Percentiles rank a stretch among this genome's conserved stretches.
phyloP scores from a whole-genome alignment of 768 basidiomycete genomes.

The Leccinellum albellum region DNA sequence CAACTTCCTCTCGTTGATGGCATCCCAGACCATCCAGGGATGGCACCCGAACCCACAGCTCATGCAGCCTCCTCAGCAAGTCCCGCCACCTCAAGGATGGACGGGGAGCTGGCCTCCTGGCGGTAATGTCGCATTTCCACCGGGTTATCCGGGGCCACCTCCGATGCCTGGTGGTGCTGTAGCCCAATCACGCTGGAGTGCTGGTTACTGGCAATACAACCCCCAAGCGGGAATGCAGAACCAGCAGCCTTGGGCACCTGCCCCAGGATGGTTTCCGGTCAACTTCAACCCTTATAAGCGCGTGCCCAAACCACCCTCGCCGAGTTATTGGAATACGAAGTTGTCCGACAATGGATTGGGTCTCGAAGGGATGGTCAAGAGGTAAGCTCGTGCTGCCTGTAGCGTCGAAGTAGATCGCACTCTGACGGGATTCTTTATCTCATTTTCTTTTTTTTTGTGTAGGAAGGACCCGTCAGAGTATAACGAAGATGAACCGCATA shows the following conservation, averaged over 20 bases:
- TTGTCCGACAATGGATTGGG: slow-evolving; percentile 63
- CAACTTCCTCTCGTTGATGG: slow-evolving; percentile 10
- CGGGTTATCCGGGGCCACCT: slow-evolving; percentile 44
- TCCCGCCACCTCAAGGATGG: slow-evolving; percentile 32
- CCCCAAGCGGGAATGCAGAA: slow-evolving; percentile 33
- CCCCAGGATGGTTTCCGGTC: slow-evolving; percentile 28
- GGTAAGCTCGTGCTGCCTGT: slow-evolving; percentile 39
- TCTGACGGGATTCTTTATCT: slow-evolving; percentile 6
- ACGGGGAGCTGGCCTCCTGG: slow-evolving; percentile 36
- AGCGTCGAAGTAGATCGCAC: background rate
- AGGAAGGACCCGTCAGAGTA: slow-evolving; percentile 31
- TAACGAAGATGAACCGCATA: slow-evolving; percentile 41
- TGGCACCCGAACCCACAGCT: slow-evolving; percentile 34
- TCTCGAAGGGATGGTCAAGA: slow-evolving; percentile 57
- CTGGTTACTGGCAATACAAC: slow-evolving; percentile 51
- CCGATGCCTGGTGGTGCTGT: slow-evolving; percentile 51
- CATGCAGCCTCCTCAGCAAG: slow-evolving; percentile 27
- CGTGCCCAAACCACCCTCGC: slow-evolving; percentile 54
- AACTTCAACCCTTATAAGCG: slow-evolving; percentile 64
- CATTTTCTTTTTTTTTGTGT: background rate
- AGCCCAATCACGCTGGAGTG: slow-evolving; percentile 44
- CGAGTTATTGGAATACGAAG: slow-evolving; percentile 59
- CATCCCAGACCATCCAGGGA: slow-evolving; percentile 24
- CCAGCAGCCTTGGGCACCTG: slow-evolving; percentile 31
- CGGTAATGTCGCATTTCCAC: slow-evolving; percentile 26